A percentile compares a stretch with the other conserved stretches of the same genome.
Evolutionary conservation across 768 basidiomycete species (phyloP).

Genomic region (Boletus sensibilis): DNA sequence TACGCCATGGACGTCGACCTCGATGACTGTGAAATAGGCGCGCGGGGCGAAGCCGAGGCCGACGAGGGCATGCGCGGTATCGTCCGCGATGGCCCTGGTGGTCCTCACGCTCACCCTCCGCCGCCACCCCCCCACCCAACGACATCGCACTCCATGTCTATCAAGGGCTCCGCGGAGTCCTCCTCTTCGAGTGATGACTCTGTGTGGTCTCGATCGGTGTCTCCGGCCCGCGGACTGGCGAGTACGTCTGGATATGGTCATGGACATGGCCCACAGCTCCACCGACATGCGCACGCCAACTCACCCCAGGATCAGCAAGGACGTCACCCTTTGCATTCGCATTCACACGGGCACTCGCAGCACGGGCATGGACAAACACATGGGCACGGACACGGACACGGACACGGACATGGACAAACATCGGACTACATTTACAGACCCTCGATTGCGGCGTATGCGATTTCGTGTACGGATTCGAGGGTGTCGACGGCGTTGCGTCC

Average conservation of each 20-base stretch:
- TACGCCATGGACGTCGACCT: conserved; percentile 28
- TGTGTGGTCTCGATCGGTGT: conserved; percentile 27
- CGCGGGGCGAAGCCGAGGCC: not conserved
- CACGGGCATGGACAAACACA: conserved; percentile 1
- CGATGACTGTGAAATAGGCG: conserved; percentile 5
- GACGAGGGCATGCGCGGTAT: conserved; percentile 15
- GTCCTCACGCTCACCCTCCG: not conserved
- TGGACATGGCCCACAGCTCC: conserved; percentile 11
- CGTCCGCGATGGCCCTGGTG: not conserved
- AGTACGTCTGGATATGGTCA: conserved; percentile 10
- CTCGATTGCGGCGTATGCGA: conserved; percentile 32
- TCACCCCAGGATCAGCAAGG: conserved; percentile 19
- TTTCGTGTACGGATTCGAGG: conserved; percentile 33
- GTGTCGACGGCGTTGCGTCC: conserved; percentile 36
- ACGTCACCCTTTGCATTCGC: not conserved
- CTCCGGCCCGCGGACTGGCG: conserved; percentile 19
- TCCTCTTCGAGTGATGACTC: conserved; percentile 26
- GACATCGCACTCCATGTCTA: not conserved
- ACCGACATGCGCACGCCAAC: conserved; percentile 13
- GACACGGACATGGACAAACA: conserved; percentile 8
- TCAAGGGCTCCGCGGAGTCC: conserved; percentile 22
- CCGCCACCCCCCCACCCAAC: conserved; percentile 5
- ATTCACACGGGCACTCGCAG: not conserved
- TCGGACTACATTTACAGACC: conserved; percentile 31
- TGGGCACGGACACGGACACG: not conserved